Evolutionary conservation across 2,329 filamentous ascomycete species (phyloP), one percentile per base, ranked within the genome.

Genomic region (Monosporascus sp.): DNA sequence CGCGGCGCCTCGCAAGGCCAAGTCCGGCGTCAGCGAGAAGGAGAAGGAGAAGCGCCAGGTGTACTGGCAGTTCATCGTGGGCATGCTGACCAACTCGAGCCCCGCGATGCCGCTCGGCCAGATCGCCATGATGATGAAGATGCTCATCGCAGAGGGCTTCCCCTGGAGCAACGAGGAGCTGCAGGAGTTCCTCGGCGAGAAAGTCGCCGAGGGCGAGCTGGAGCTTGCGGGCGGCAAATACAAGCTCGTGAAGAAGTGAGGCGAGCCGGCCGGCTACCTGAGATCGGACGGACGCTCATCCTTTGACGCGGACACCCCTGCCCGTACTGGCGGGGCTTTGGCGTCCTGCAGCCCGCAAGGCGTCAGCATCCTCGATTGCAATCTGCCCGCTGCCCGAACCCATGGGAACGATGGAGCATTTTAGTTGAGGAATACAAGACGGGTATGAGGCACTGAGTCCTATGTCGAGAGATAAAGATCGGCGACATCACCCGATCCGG

Each of bases 41-140:
- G 82, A 85, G 64, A 76, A 78, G 60, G 80, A 81, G 61, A 76
- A 77, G 54, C 75, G 78, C 36, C 70, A 73, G 44, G 80, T 96
- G 39, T 96, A 97, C 70, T 90, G 89, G 83, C 88, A 92, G 64
- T 97, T 96, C 68, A 91, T 99, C 54, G 77, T 91, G 52, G 90
- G 90, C 49, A 97, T 99, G 94, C 74, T 99, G 70, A 97, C 90
- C 56, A 97, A 97, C 69, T 88, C 90, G 62, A 87, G 87, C 18
- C 83, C 80, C 18, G 72, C 87, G 27, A 94, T 97, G 89, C 86
- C 89, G 49, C 74, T 92, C 54, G 78, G 78, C 51, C 83, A 91
- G 67, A 95, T 99, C 59, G 80, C 85, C 8, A 96, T 92, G 86
- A 97, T 97, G 90, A 80, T 99, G 78, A 90, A 90, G 72, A 93